Evolutionary conservation across 345 rosid genomes (phyloP), one percentile per base, ranked within the genome.

Genomic region (Gynandropsis gynandra): DNA sequence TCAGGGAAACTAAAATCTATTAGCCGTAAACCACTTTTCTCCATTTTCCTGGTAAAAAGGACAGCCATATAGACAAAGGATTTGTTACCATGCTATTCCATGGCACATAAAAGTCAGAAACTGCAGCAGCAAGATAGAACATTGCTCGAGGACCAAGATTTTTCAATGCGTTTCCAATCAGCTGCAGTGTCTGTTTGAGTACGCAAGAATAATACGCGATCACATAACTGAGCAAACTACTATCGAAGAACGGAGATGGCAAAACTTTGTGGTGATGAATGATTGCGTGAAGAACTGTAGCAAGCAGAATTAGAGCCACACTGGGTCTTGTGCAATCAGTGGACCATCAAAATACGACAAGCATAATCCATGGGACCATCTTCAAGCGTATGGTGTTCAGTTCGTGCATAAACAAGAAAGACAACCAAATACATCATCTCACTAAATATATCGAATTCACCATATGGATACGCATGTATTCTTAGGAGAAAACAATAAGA

Each of bases 81-180:
- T 47, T 20, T 42, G 66, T 80, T 87, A 87, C 97, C 95, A 87
- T 81, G 79, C 81, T 81, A 16, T 72, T 53, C 98, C 98, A 92
- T 11, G 96, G 95, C 51, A 80, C 87, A 60, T 87, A 84, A 54
- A 90, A 90, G 71, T 84, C 98, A 6, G 98, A 90, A 12, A 82
- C 95, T 13, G 98, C 98, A 67, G 96, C 95, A 47, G 96, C 95
- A 45, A 80, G 89, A 76, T 82, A 84, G 69, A 82, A 87, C 82
- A 82, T 75, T 24, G 82, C 78, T 65, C n/a, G 46, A 24, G 76
- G 74, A 47, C 89, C 95, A 15, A 74, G 61, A 50, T 42, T 61
- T 53, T 61, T 72, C 70, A 79, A n/a, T 37, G 80, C 51, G 13
- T 49, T 33, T 39, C 96, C 93, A 64, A 82, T 70, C 74, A 74